phyloP scores from a whole-genome alignment of 2,329 filamentous ascomycete species.

The Pseudohalonectria lignicola region DNA sequence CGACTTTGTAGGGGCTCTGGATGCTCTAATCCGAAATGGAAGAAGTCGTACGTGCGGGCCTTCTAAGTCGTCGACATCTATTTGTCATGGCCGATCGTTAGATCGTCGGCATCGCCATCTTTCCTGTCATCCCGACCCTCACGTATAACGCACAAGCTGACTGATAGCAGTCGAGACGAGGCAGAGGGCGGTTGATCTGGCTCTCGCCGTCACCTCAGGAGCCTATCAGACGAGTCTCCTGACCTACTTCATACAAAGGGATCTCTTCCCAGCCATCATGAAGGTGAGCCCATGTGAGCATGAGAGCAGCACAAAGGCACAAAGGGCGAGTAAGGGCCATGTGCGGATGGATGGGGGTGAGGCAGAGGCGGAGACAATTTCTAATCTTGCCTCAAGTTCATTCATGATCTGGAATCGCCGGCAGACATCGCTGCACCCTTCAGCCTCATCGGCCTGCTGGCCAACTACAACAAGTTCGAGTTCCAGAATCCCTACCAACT shows the following conservation, averaged over 20 bases:
- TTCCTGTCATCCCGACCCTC: too few relatives aligned
- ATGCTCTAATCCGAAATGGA: conserved; percentile 72
- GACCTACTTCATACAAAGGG: conserved; percentile 89
- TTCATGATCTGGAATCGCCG: conserved; percentile 64
- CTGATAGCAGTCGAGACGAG: conserved; percentile 53
- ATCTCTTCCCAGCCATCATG: conserved; percentile 89
- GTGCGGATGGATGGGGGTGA: too few relatives aligned
- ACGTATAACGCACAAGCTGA: neutral
- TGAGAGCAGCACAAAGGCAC: too few relatives aligned
- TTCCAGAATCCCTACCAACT: conserved; percentile 93
- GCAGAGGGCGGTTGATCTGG: conserved; percentile 68
- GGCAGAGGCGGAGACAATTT: too few relatives aligned
- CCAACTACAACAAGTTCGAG: conserved; percentile 99
- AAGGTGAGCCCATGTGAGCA: conserved; percentile 48
- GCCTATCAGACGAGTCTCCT: conserved; percentile 91
- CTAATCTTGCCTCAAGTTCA: conserved; percentile 40
- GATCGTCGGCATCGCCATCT: conserved; percentile 2
- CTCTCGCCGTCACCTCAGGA: conserved; percentile 79
- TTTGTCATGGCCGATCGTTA: too few relatives aligned
- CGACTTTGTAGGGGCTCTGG: conserved; percentile 75
- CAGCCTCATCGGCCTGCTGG: conserved; percentile 71
- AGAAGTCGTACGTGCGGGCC: conserved; percentile 45
- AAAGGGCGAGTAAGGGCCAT: too few relatives aligned
- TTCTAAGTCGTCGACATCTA: neutral
- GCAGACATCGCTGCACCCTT: conserved; percentile 62